These are phyloP conservation scores for Mercurialis annua DNA, from an alignment of 345 rosid species.

Conservation along the genomic window DNA sequence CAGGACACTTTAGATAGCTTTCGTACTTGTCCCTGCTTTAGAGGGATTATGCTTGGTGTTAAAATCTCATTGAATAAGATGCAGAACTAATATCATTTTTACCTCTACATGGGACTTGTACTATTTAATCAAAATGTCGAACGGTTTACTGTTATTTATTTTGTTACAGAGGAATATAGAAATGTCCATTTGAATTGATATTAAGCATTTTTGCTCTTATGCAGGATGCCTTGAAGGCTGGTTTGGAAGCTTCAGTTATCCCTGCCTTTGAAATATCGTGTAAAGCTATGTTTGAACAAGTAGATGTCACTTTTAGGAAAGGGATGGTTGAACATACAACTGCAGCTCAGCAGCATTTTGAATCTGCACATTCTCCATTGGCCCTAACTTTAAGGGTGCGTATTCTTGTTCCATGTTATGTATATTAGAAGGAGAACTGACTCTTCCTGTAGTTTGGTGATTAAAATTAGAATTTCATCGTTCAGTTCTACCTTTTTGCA, in stretches of 20 bases:
- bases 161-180: too few relatives aligned
- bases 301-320: conserved; percentile 73
- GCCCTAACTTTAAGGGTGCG: conserved; percentile 72
- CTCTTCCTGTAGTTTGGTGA: neutral
- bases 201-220: conserved; percentile 6
- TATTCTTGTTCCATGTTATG: neutral
- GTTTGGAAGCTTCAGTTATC: conserved; percentile 65
- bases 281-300: conserved; percentile 88
- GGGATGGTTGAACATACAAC: conserved; percentile 74
- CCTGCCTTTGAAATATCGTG: conserved; percentile 94
- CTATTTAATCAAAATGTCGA: too few relatives aligned
- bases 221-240: conserved; percentile 71
- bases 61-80: neutral
- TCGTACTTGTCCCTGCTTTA: neutral
- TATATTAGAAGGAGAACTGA: neutral
- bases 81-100: neutral
- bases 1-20: neutral
- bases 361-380: conserved; percentile 62
- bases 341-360: conserved; percentile 70
- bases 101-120: neutral
- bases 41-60: neutral
- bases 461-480: neutral
- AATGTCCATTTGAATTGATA: conserved; percentile 1
- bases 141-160: too few relatives aligned
- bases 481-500: too few relatives aligned